Evolutionary conservation across 306 rosid genomes (phyloP).

Genomic region (Cucurbita argyrosperma): DNA sequence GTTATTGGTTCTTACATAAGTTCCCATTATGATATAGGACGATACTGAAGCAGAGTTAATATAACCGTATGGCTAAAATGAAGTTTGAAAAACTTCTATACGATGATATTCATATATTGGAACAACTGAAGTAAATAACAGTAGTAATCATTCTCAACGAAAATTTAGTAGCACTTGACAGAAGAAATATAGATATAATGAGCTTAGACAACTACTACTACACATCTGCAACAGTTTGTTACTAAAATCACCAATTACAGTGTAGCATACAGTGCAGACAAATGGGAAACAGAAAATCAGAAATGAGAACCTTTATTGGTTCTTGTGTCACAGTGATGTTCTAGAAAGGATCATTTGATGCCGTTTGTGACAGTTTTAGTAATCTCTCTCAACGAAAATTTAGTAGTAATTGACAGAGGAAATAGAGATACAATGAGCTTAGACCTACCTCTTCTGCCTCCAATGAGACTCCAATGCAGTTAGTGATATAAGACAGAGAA

Average conservation of each 20-base stretch:
- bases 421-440: not conserved
- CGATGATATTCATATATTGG: not conserved
- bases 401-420: not conserved
- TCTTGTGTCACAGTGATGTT: not conserved
- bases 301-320: not conserved
- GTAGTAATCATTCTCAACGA: not conserved
- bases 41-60: not conserved
- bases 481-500: conserved; percentile 53
- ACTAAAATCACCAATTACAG: not conserved
- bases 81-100: not conserved
- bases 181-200: not conserved
- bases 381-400: not conserved
- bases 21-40: not conserved
- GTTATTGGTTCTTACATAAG: not conserved
- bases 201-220: not conserved
- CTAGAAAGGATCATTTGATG: not conserved
- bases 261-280: not conserved
- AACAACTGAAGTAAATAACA: not conserved
- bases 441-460: conserved; percentile 42
- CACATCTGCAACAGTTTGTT: not conserved
- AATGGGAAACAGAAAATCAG: not conserved
- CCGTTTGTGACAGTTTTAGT: not conserved
- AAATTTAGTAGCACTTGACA: not conserved
- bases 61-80: not conserved
- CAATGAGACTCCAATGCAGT: conserved; percentile 60